Base-by-base conservation (phyloP, 2,329 filamentous ascomycete species). In the Exophiala aquamarina region DNA sequence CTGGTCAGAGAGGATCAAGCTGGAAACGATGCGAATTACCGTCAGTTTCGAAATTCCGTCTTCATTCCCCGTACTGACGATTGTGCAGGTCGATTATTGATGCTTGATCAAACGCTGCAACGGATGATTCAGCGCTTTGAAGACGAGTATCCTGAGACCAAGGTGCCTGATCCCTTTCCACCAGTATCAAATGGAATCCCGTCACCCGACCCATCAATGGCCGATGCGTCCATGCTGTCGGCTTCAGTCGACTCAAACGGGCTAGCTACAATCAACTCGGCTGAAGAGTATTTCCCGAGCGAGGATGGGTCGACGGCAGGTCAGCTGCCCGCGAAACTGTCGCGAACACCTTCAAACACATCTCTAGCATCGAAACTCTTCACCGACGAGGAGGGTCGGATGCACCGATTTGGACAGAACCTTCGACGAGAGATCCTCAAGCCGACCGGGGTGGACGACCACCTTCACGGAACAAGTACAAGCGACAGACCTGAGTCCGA, bases 51-150 rank as follows among this genome's bases (percentile, higher is more conserved):
- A 10, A 41, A n/a, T 35, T 29, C 26, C 39, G n/a, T n/a, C n/a
- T n/a, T n/a, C n/a, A n/a, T n/a, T n/a, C n/a, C n/a, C n/a, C n/a
- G n/a, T n/a, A n/a, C n/a, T n/a, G n/a, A n/a, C n/a, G n/a, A n/a
- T n/a, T 42, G 11, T 43, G n/a, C 36, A 87, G 84, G 82, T 28
- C 86, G 87, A 39, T 79, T 97, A 15, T 75, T 86, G 34, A 95
- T 95, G 78, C 79, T 98, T 21, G 90, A 96, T 61, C 77, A 86
- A 51, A 97, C 93, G 0, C 76, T 98, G 8, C 79, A 90, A 61
- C 85, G 86, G 57, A 96, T 97, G 71, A 97, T 97, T 62, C 84
- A 89, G 64, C 86, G 93, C 20, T 98, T 97, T 64, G 93, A 97
- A 66, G 87, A 95, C 64, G 92, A 97, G 67, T 97, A 90, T 61